Evolutionary conservation across 208 protist genomes (phyloP).

Genomic region (Entamoeba dispar): DNA sequence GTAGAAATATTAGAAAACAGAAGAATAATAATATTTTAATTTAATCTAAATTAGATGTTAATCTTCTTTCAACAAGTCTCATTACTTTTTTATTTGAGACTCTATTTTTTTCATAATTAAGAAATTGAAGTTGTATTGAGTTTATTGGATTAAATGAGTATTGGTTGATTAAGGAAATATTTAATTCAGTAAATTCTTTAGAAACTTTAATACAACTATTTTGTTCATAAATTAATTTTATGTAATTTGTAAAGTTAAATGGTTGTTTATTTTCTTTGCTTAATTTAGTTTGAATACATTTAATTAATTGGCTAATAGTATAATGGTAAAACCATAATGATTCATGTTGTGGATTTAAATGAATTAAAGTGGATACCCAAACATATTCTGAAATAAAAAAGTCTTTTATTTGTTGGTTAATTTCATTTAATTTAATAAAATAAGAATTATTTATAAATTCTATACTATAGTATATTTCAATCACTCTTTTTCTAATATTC

Average conservation of each 20-base stretch:
- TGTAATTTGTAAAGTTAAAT: not conserved
- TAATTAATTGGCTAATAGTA: not conserved
- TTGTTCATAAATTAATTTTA: not conserved
- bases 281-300: not conserved
- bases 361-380: not conserved
- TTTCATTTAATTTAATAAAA: not conserved
- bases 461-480: not conserved
- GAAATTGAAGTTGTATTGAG: no score
- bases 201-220: no score
- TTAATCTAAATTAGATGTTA: no score
- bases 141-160: no score
- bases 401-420: no score
- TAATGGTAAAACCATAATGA: not conserved
- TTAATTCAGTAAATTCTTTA: no score
- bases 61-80: no score
- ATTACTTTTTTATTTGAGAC: no score
- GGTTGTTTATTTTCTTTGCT: not conserved
- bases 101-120: no score
- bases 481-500: not conserved
- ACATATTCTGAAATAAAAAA: not conserved
- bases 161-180: no score
- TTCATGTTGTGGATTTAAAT: not conserved
- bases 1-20: no score
- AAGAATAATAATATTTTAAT: no score
- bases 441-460: not conserved